Evolutionary conservation across 495 filamentous ascomycete genomes (phyloP), one percentile per base, ranked within the genome.

Genomic region (Aspergillus sparsus): DNA sequence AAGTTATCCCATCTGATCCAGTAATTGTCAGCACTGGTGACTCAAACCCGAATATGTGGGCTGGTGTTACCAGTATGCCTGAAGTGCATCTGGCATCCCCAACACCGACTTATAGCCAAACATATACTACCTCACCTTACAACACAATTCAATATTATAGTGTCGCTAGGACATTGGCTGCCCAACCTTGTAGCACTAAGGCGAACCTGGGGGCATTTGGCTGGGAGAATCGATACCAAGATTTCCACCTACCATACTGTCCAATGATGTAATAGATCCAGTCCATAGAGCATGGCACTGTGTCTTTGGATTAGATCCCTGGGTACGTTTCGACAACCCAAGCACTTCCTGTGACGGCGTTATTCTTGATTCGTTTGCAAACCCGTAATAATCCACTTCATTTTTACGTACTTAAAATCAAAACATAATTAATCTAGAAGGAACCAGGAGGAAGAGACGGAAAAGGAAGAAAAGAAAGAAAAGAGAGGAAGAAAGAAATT

Each of bases 1-100:
- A 89, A 72, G 87, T 97, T 67, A 80, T 98, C 58, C 88, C 94
- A 63, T 97, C 95, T 56, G 96, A 90, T 67, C 84, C 87, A 52
- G 85, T 86, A 66, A 84, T 90, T 36, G 83, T 86, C 53, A 88
- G 87, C 45, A 82, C 86, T 41, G 82, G 80, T 64, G 91, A 94
- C 70, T 84, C 85, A 55, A 83, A 82, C 60, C 78, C 84, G 35
- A 81, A 87, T 61, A 86, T 95, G 72, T 97, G 93, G 94, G 83
- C 89, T 50, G 87, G 82, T 70, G 85, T 96, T 78, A 55, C 57
- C 57, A 82, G 80, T 65, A 71, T 93, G 72, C 84, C 80, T 74
- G 88, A 92, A 58, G 68, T 78, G 41, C 85, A 91, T 49, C 83
- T 86, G 49, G 77, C 90, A 52, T 91, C 92, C 34, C 86, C 88